A percentile compares a stretch with the other conserved stretches of the same genome.
Evolutionary conservation across 192 early-diverging fungal species (phyloP).

Genomic region (Linnemannia schmuckeri): DNA sequence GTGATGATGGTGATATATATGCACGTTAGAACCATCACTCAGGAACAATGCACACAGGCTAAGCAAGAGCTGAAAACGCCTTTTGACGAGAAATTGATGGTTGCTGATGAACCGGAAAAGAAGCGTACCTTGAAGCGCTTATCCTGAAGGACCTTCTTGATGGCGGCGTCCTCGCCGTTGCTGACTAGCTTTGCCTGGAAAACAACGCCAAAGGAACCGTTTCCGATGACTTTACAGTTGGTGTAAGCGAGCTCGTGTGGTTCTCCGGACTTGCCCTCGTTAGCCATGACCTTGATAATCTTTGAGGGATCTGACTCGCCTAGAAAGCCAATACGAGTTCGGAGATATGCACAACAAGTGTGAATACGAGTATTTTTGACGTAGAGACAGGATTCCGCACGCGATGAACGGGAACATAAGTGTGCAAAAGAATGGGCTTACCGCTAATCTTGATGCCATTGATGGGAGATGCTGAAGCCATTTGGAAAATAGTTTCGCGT

Average conservation of each 20-base stretch:
- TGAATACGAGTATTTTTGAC: background rate
- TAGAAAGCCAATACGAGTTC: constrained; percentile 7
- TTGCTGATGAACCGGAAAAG: background rate
- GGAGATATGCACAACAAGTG: background rate
- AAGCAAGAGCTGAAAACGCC: too few relatives aligned
- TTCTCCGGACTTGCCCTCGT: constrained; percentile 89
- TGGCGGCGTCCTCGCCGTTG: constrained; percentile 87
- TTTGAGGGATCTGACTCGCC: constrained; percentile 72
- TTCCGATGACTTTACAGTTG: constrained; percentile 94
- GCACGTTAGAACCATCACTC: constrained; percentile 18
- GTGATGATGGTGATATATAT: constrained; percentile 8
- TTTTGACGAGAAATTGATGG: background rate
- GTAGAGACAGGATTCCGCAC: background rate
- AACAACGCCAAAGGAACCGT: constrained; percentile 98
- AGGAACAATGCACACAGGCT: background rate
- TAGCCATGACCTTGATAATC: constrained; percentile 82
- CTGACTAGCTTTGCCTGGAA: constrained; percentile 92
- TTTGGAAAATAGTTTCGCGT: background rate
- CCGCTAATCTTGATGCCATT: constrained; percentile 57
- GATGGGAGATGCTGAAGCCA: constrained; percentile 52
- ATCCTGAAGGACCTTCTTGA: constrained; percentile 99
- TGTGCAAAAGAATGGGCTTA: constrained; percentile 9
- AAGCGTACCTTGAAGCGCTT: constrained; percentile 92
- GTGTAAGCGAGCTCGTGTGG: constrained; percentile 90
- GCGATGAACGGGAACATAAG: background rate